Evolutionary conservation across 1,139 yeast genomes (phyloP).

Genomic region (Nakaseomyces bracarensis): DNA sequence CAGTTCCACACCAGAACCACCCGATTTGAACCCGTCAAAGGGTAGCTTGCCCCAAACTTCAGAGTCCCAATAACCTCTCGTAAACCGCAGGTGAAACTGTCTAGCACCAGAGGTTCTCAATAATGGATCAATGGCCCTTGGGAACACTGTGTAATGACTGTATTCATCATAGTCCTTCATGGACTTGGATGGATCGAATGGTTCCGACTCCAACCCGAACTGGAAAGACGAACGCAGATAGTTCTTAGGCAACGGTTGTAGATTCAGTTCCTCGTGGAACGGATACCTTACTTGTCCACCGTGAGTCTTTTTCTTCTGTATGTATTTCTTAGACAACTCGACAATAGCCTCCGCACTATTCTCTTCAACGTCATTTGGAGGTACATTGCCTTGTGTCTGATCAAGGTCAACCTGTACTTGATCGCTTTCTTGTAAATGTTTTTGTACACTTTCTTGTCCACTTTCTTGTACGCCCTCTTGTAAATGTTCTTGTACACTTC

Average conservation of each 20-base stretch:
- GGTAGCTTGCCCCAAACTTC: constrained; percentile 85
- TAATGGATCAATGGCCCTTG: constrained; percentile 74
- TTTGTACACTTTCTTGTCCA: neutral
- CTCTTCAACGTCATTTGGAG: no score
- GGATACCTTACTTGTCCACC: constrained; percentile 27
- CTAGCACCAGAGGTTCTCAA: constrained; percentile 57
- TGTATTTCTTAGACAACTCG: neutral
- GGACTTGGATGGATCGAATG: constrained; percentile 30
- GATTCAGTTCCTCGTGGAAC: constrained; percentile 50
- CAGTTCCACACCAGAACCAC: constrained; percentile 94
- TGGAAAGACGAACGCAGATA: constrained; percentile 50
- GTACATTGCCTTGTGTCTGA: no score
- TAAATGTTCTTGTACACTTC: no score
- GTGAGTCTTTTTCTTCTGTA: neutral
- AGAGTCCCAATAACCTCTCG: constrained; percentile 95
- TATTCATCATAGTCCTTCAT: constrained; percentile 23
- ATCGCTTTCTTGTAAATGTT: neutral
- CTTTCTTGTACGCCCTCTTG: no score
- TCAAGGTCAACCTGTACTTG: no score
- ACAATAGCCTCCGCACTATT: neutral
- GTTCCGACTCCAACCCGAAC: constrained; percentile 54
- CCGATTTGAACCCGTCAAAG: constrained; percentile 57
- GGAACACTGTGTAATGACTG: constrained; percentile 66
- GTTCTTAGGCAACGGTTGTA: constrained; percentile 67
- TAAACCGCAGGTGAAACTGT: constrained; percentile 74